Percentiles rank a stretch among this genome's conserved stretches.
Conservation (phyloP, 768 basidiomycete species). For the Lentinus brumalis region DNA sequence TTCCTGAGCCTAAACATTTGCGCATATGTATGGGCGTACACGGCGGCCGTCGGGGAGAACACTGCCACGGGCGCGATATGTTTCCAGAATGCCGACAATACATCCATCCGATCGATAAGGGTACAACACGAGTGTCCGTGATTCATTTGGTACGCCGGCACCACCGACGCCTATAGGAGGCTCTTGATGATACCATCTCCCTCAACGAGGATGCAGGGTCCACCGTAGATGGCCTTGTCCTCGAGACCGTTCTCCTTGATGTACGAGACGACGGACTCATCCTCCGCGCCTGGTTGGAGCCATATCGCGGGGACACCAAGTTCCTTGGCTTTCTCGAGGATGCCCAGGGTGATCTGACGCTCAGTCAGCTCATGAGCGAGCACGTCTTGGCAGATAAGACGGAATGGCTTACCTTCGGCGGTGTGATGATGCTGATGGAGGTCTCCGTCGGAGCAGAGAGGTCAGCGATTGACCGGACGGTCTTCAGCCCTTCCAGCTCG, state of each 20-base stretch:
- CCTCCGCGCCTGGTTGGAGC: slow-evolving; percentile 89
- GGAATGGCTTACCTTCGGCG: slow-evolving; percentile 53
- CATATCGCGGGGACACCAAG: slow-evolving; percentile 74
- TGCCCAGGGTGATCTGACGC: slow-evolving; percentile 63
- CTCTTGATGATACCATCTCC: slow-evolving; percentile 57
- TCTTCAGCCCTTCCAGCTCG: slow-evolving; percentile 66
- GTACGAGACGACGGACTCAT: slow-evolving; percentile 60
- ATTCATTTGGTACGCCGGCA: neutral
- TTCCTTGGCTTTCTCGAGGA: slow-evolving; percentile 69
- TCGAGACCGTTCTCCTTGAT: slow-evolving; percentile 65
- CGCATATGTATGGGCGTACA: neutral
- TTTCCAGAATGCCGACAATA: too few relatives aligned
- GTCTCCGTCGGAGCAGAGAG: slow-evolving; percentile 65
- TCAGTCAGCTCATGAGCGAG: neutral
- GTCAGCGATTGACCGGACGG: slow-evolving; percentile 55
- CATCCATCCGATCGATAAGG: too few relatives aligned
- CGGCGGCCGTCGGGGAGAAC: neutral
- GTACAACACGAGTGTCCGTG: neutral
- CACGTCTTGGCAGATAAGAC: neutral
- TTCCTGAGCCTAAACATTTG: too few relatives aligned
- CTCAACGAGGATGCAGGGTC: slow-evolving; percentile 81
- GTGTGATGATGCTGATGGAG: slow-evolving; percentile 78
- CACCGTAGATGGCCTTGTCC: slow-evolving; percentile 73
- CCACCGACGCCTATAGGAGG: neutral
- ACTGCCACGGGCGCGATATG: too few relatives aligned